phyloP scores from a whole-genome alignment of 805 yeast species.

The Candida nitratophila region DNA sequence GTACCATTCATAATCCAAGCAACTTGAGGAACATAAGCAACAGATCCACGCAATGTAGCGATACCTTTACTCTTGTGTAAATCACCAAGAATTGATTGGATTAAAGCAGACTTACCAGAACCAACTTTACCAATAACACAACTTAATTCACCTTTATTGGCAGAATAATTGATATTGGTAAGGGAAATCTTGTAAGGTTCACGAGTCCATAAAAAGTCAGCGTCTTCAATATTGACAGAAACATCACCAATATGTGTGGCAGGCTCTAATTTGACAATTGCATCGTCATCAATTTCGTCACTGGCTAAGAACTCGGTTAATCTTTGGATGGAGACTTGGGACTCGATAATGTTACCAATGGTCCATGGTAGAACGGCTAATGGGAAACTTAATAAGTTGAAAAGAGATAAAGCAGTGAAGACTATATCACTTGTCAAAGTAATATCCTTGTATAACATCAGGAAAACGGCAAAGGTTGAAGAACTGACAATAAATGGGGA shows the following conservation, averaged over 20 bases:
- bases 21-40: conserved; percentile 87
- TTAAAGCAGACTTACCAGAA: conserved; percentile 77
- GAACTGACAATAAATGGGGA: conserved; percentile 89
- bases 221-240: conserved; percentile 54
- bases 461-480: conserved; percentile 78
- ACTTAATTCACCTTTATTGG: conserved; percentile 69
- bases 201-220: conserved; percentile 75
- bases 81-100: conserved; percentile 79
- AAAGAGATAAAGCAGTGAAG: conserved; percentile 82
- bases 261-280: conserved; percentile 41
- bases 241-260: conserved; percentile 56
- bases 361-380: conserved; percentile 89
- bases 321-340: conserved; percentile 77
- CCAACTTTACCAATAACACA: conserved; percentile 92
- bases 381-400: conserved; percentile 87
- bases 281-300: conserved; percentile 74
- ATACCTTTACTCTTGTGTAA: conserved; percentile 68
- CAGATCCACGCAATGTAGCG: conserved; percentile 63
- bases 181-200: conserved; percentile 66
- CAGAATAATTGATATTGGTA: conserved; percentile 51
- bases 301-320: conserved; percentile 64
- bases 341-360: conserved; percentile 78
- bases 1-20: conserved; percentile 96
- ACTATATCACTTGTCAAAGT: conserved; percentile 88
- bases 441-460: conserved; percentile 39